Percentiles rank a stretch among this genome's conserved stretches.
Conservation (phyloP, 495 filamentous ascomycete genomes). For the Hyaloscypha hepaticicola region DNA sequence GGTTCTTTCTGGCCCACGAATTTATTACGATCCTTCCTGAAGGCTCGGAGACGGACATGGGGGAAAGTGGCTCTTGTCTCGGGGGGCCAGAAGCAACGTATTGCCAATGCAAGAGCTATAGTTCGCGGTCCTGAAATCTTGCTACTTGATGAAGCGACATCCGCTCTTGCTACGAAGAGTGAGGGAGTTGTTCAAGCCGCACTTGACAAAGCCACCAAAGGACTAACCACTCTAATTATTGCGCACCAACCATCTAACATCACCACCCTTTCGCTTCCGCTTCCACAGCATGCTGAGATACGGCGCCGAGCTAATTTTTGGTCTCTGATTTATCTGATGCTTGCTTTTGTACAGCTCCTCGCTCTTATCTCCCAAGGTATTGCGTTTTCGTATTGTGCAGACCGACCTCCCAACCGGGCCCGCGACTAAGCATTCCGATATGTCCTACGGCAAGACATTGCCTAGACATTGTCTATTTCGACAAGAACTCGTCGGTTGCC, state of each 20-base stretch:
- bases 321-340: constrained; percentile 87
- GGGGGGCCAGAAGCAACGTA: constrained; percentile 96
- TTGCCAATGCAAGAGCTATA: constrained; percentile 78
- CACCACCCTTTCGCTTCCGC: not conserved
- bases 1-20: too few species aligned
- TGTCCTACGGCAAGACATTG: constrained; percentile 86
- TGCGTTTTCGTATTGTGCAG: constrained; percentile 77
- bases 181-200: constrained; percentile 92
- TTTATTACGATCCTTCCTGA: too few species aligned
- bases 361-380: constrained; percentile 64
- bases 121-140: constrained; percentile 93
- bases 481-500: constrained; percentile 78
- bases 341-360: constrained; percentile 73
- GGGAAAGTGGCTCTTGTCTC: constrained; percentile 36
- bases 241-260: constrained; percentile 92
- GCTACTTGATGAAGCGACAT: constrained; percentile 89
- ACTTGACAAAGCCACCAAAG: constrained; percentile 78
- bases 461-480: constrained; percentile 84
- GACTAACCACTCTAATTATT: constrained; percentile 90
- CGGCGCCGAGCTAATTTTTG: constrained; percentile 60
- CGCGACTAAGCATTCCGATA: constrained; percentile 73
- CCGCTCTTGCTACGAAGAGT: constrained; percentile 84
- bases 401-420: constrained; percentile 73
- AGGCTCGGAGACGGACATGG: too few species aligned
- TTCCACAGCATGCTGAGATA: not conserved